phyloP scores from a whole-genome alignment of 768 basidiomycete genomes.

The Hericium erinaceus region DNA sequence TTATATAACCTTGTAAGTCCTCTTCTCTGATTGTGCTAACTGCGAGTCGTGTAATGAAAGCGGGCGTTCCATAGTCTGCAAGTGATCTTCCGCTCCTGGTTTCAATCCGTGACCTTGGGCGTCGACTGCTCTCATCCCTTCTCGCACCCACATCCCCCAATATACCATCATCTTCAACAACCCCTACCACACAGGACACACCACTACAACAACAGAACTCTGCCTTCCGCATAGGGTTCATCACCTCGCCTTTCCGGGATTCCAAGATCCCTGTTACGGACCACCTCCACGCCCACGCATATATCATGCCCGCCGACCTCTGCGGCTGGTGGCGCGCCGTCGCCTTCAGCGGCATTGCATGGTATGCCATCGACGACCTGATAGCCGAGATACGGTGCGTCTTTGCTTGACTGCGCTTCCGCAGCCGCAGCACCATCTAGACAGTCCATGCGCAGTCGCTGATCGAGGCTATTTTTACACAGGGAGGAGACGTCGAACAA shows the following conservation, averaged over 20 bases:
- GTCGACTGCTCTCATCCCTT: slow-evolving; percentile 43
- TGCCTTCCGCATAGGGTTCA: slow-evolving; percentile 61
- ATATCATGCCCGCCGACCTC: slow-evolving; percentile 52
- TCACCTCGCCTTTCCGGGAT: slow-evolving; percentile 70
- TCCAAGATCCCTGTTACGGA: slow-evolving; percentile 72
- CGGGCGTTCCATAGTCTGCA: slow-evolving; percentile 41
- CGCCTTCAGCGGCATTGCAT: slow-evolving; percentile 58
- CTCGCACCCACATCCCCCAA: slow-evolving; percentile 18
- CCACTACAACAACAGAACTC: slow-evolving; percentile 19
- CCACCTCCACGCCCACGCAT: slow-evolving; percentile 73
- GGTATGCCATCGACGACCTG: slow-evolving; percentile 71
- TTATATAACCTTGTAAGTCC: slow-evolving; percentile 59
- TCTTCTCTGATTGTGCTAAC: too few relatives aligned
- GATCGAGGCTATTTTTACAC: slow-evolving; percentile 5
- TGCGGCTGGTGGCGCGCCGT: slow-evolving; percentile 68
- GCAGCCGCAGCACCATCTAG: not conserved
- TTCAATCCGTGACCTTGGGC: slow-evolving; percentile 48
- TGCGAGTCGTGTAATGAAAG: too few relatives aligned
- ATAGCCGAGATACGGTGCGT: slow-evolving; percentile 74
- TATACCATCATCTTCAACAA: slow-evolving; percentile 6
- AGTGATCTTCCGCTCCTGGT: slow-evolving; percentile 68
- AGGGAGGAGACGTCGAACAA: slow-evolving; percentile 80
- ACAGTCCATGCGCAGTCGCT: not conserved
- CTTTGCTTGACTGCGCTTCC: not conserved
- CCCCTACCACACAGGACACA: slow-evolving; percentile 9